phyloP scores from a whole-genome alignment of 2,329 filamentous ascomycete species.

The Trichoderma citrinoviride region DNA sequence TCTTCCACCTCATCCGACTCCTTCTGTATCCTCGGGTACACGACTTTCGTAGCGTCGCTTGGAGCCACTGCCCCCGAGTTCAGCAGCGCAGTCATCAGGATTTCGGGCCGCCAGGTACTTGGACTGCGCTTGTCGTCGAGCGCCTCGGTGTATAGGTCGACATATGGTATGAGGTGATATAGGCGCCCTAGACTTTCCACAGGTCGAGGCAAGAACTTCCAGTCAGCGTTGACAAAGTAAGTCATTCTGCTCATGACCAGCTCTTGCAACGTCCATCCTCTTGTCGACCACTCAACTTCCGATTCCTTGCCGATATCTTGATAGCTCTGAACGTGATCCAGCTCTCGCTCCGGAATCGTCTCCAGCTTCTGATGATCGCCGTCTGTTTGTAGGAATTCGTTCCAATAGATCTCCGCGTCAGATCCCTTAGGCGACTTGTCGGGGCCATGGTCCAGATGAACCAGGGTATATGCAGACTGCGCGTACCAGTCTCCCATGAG shows the following conservation, averaged over 20 bases:
- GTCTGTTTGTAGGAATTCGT: slow-evolving; percentile 1
- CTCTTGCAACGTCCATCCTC: slow-evolving; percentile 14
- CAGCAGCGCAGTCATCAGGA: slow-evolving; percentile 8
- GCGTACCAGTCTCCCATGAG: slow-evolving; percentile 22
- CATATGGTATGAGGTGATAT: slow-evolving; percentile 12
- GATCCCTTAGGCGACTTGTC: background rate
- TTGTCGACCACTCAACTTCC: slow-evolving; percentile 13
- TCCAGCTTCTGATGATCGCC: slow-evolving; percentile 11
- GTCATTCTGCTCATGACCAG: slow-evolving; percentile 14
- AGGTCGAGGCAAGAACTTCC: slow-evolving; percentile 2
- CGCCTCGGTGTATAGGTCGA: background rate
- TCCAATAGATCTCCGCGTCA: slow-evolving; percentile 5
- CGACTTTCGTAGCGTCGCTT: background rate
- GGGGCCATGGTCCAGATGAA: slow-evolving; percentile 10
- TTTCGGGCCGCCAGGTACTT: background rate
- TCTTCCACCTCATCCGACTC: background rate
- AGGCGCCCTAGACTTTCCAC: background rate
- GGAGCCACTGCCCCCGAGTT: background rate
- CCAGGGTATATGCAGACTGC: slow-evolving; percentile 11
- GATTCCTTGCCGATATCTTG: background rate
- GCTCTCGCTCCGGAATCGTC: background rate
- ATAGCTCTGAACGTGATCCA: background rate
- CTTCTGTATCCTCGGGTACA: background rate
- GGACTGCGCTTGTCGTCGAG: background rate
- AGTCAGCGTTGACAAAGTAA: slow-evolving; percentile 10